A percentile compares a stretch with the other conserved stretches of the same genome.
phyloP scores from a whole-genome alignment of 2,329 filamentous ascomycete genomes.

The Leptographium galeiforme region DNA sequence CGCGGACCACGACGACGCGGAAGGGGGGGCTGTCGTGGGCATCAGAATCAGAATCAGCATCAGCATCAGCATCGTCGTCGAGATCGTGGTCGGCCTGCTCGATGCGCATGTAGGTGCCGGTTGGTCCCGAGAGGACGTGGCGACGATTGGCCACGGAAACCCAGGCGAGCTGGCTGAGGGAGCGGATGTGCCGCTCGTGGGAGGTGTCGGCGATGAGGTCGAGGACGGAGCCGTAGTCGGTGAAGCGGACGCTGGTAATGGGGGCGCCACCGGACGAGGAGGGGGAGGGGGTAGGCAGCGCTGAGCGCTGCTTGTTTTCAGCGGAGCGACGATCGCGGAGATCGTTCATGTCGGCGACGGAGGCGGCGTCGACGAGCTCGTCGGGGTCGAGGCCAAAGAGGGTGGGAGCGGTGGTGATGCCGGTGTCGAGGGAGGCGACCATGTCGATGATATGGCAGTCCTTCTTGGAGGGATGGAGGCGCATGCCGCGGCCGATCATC shows the following conservation, averaged over 20 bases:
- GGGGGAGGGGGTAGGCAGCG: too few relatives aligned
- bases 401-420: slow-evolving; percentile 81
- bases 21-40: too few relatives aligned
- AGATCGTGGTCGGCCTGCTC: slow-evolving; percentile 16
- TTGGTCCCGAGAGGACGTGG: slow-evolving; percentile 56
- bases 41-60: not conserved
- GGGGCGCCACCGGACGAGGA: not conserved
- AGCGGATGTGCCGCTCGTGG: slow-evolving; percentile 64
- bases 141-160: slow-evolving; percentile 58
- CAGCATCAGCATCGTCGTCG: not conserved
- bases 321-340: slow-evolving; percentile 25
- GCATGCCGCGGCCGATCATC: slow-evolving; percentile 94
- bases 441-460: slow-evolving; percentile 95
- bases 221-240: slow-evolving; percentile 82
- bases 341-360: slow-evolving; percentile 45
- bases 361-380: slow-evolving; percentile 57
- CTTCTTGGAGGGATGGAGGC: slow-evolving; percentile 64
- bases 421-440: slow-evolving; percentile 71
- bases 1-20: slow-evolving; percentile 34
- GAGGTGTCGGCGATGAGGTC: slow-evolving; percentile 77
- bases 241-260: slow-evolving; percentile 55
- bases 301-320: not conserved
- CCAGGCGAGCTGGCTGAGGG: slow-evolving; percentile 67
- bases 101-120: slow-evolving; percentile 47
- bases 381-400: slow-evolving; percentile 83